Base-by-base conservation (phyloP, 306 rosid species). In the Trifolium dubium region DNA sequence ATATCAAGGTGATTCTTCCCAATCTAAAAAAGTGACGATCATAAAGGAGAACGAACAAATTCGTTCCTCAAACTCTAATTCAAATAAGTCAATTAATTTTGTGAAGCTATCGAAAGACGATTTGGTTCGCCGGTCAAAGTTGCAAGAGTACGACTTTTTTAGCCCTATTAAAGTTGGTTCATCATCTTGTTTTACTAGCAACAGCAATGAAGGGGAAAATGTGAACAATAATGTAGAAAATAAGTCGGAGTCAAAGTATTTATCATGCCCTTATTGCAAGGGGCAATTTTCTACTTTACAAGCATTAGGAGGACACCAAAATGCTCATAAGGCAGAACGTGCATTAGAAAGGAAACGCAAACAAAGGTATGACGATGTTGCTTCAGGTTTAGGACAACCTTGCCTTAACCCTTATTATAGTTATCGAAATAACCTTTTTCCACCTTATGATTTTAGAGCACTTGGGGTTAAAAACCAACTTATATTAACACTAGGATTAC, bases 231-330 rank as follows among this genome's bases (percentile, higher is more conserved):
- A 18, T 1, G 49, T 18, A 5, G 75, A 77, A 4, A 74, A 82
- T 11, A 31, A 17, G 0, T 43, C 59, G 2, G 67, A 71, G 41
- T 10, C 75, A 18, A 89, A 68, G 79, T 81, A 79, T 49, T 90
- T 85, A 54, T 84, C 88, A 1, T 92, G 98, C 82, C 82, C 66
- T 55, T 92, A 85, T 14, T 92, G 98, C 66, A 86, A 83, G 79
- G 84, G 93, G 37, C 79, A 82, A 31, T 92, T 92, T 77, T 86
- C 90, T 4, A 82, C 98, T 0, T 88, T 93, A 1, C 98, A 92
- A 43, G 98, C 98, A 0, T 49, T 92, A n/a, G 98, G 98, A 28
- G 96, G 98, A 1, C 98, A 89, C 13, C 98, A 92, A 61, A 92
- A 92, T 54, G 96, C 98, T 0, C 98, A 92, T 44, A 92, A 86